Evolutionary conservation across 768 basidiomycete genomes (phyloP).

Genomic region (Lentinus tigrinus): DNA sequence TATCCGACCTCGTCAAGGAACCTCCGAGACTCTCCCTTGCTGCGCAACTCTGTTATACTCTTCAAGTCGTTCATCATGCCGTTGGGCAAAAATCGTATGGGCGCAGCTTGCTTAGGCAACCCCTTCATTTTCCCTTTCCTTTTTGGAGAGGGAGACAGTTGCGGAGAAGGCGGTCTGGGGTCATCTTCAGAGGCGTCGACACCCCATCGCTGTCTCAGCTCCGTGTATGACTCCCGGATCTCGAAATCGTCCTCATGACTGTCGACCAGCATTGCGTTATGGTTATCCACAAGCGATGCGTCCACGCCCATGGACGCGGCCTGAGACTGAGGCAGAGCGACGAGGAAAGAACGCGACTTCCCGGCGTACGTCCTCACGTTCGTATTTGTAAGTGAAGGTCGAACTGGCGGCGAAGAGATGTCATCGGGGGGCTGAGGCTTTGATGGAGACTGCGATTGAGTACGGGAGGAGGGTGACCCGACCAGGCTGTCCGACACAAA

Average conservation of each 20-base stretch:
- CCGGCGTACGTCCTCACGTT: slow-evolving; percentile 71
- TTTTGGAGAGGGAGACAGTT: slow-evolving; percentile 32
- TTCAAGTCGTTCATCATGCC: slow-evolving; percentile 74
- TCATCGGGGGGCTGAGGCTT: slow-evolving; percentile 23
- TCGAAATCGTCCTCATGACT: slow-evolving; percentile 42
- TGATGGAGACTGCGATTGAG: slow-evolving; percentile 10
- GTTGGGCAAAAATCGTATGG: slow-evolving; percentile 36
- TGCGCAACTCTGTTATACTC: slow-evolving; percentile 78
- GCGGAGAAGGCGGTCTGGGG: slow-evolving; percentile 27
- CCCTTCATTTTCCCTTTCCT: slow-evolving; percentile 40
- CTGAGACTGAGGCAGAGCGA: slow-evolving; percentile 48
- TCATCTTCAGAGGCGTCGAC: slow-evolving; percentile 81
- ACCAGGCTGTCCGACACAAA: slow-evolving; percentile 20
- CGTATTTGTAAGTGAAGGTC: slow-evolving; percentile 28
- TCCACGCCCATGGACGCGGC: slow-evolving; percentile 19
- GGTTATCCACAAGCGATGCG: slow-evolving; percentile 10
- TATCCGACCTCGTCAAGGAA: slow-evolving; percentile 87
- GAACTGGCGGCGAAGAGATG: slow-evolving; percentile 19
- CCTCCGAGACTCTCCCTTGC: slow-evolving; percentile 75
- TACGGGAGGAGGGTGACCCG: slow-evolving; percentile 13
- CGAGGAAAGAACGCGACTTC: slow-evolving; percentile 76
- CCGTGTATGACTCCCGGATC: slow-evolving; percentile 71
- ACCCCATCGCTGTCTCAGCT: slow-evolving; percentile 76
- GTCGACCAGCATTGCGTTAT: slow-evolving; percentile 8
- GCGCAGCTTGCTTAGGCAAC: slow-evolving; percentile 15